phyloP scores from a whole-genome alignment of 495 filamentous ascomycete genomes.

The Penicillium coffeae region DNA sequence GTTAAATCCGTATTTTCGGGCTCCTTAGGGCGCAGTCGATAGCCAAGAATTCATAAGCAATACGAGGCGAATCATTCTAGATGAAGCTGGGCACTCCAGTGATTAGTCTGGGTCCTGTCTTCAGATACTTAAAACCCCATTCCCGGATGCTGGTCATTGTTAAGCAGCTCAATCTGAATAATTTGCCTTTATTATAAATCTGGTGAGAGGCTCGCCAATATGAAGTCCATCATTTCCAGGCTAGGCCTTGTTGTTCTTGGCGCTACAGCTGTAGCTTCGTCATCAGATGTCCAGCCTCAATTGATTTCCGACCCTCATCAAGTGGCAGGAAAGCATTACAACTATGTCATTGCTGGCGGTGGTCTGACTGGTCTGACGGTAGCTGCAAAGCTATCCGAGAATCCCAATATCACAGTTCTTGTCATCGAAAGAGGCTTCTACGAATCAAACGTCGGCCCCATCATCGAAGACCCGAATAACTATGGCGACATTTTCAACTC shows the following conservation, averaged over 20 bases:
- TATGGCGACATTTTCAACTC: constrained; percentile 28
- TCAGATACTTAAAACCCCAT: neutral
- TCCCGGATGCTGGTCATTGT: neutral
- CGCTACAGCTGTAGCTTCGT: constrained; percentile 4
- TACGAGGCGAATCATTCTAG: neutral
- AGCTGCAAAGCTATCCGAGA: constrained; percentile 38
- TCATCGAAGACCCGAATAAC: constrained; percentile 24
- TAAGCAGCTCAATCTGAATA: neutral
- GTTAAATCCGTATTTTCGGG: neutral
- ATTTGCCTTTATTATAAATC: neutral
- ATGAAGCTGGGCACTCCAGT: neutral
- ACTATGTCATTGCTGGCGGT: constrained; percentile 28
- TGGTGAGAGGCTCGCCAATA: neutral
- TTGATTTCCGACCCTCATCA: constrained; percentile 11
- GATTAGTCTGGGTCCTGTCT: neutral
- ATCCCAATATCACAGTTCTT: constrained; percentile 36
- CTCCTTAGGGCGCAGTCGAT: neutral
- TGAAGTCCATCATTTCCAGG: constrained; percentile 5
- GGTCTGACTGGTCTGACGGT: constrained; percentile 42
- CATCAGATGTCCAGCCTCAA: constrained; percentile 18
- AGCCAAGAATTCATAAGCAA: too few relatives aligned
- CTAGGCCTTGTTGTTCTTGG: neutral
- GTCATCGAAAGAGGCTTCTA: constrained; percentile 41
- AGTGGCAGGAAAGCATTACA: constrained; percentile 5
- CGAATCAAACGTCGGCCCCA: constrained; percentile 18